These are phyloP conservation scores for Rubia yunnanensis DNA, from an alignment of 257 asterid species.

Conservation along the genomic window DNA sequence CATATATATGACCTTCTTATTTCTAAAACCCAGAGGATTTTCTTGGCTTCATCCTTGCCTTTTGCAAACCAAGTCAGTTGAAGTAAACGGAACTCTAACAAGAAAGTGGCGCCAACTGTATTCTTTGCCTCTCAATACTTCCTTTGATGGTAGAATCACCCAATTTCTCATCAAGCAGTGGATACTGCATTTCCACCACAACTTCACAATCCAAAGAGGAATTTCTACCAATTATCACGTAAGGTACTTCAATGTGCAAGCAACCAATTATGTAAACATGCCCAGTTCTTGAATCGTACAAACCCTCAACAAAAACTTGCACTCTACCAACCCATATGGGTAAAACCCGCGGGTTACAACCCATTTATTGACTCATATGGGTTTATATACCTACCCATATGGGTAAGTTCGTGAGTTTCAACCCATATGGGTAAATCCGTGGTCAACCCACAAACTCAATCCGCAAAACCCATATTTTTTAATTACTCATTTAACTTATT, in stretches of 20 bases:
- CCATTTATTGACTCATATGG: too few relatives aligned
- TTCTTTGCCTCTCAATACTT: constrained; percentile 61
- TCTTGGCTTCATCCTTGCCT: constrained; percentile 33
- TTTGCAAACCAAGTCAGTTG: constrained; percentile 76
- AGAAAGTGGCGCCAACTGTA: constrained; percentile 70
- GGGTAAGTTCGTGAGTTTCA: too few relatives aligned
- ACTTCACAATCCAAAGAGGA: constrained; percentile 57
- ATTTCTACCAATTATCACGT: constrained; percentile 22
- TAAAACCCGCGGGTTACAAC: too few relatives aligned
- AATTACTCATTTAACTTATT: too few relatives aligned
- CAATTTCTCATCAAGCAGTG: constrained; percentile 32
- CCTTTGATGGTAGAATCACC: constrained; percentile 37
- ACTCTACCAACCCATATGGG: constrained; percentile 32
- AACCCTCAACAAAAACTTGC: constrained; percentile 74
- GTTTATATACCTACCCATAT: too few relatives aligned
- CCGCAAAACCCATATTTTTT: too few relatives aligned
- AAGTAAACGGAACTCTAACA: constrained; percentile 69
- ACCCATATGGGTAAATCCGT: too few relatives aligned
- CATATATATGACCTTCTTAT: constrained; percentile 57
- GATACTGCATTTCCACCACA: constrained; percentile 52
- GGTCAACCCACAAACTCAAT: too few relatives aligned
- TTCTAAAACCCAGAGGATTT: constrained; percentile 47
- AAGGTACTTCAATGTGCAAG: constrained; percentile 38
- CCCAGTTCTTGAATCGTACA: constrained; percentile 52
- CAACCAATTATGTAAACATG: constrained; percentile 88